Conservation (phyloP, 1,284 basidiomycete genomes). For the Tetrapyrgos nigripes region DNA sequence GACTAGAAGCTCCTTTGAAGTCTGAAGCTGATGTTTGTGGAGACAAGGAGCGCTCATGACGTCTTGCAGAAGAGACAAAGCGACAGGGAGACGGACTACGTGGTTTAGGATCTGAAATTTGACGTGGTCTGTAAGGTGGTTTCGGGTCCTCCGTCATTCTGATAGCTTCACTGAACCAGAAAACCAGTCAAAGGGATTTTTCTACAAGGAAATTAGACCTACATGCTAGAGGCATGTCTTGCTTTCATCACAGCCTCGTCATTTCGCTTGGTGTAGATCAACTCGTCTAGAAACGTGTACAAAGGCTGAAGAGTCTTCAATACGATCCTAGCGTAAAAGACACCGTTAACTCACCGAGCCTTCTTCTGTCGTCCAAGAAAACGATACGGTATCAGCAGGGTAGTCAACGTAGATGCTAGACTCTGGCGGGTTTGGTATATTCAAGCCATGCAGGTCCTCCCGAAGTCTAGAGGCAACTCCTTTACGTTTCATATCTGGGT, state of each 20-base stretch:
- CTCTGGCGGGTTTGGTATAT: constrained; percentile 13
- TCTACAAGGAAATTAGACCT: background rate
- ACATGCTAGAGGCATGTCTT: background rate
- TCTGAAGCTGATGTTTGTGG: too few species aligned
- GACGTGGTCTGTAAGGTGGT: background rate
- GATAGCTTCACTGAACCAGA: background rate
- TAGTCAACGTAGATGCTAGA: background rate
- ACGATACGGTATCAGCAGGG: background rate
- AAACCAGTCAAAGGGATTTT: background rate
- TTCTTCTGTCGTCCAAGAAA: background rate
- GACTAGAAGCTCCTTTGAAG: too few species aligned
- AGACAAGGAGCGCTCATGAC: too few species aligned
- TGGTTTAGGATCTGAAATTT: background rate
- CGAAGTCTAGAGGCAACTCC: background rate
- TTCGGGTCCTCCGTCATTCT: background rate
- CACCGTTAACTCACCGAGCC: background rate
- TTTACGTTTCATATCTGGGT: background rate
- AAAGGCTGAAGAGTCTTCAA: background rate
- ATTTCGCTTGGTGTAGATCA: background rate
- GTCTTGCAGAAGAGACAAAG: too few species aligned
- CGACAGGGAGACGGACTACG: too few species aligned
- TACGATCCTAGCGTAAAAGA: background rate
- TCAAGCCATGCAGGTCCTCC: constrained; percentile 1
- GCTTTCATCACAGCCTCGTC: background rate
- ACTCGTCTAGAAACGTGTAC: background rate